Base-by-base conservation (phyloP, 176 grass and related monocot species). In the Panicum miliaceum region DNA sequence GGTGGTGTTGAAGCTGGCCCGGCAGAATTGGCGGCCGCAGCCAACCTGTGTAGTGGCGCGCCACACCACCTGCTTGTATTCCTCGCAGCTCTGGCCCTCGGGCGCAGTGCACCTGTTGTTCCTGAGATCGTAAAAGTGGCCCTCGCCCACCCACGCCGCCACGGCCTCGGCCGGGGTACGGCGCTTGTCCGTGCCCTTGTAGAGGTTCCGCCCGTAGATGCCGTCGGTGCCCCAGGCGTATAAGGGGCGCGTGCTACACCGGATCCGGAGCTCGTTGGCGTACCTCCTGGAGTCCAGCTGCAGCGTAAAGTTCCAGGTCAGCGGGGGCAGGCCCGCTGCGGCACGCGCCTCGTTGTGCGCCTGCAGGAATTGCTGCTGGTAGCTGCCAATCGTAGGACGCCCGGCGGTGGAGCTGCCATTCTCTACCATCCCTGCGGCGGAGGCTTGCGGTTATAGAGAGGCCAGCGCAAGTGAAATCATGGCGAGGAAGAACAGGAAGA, bases 261-360 rank as follows among this genome's bases (percentile, higher is more conserved):
- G 23, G 48, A 3, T 0, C 7, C 37, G 84, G 56, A 86, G 56
- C 76, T 79, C 76, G 42, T 22, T 52, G 43, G 45, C 34, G 68
- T 73, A 80, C 16, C 25, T 46, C 22, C 10, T 1, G 22, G 84
- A 67, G n/a, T 80, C 84, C 66, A 73, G 32, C 67, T 22, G 4
- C 42, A 86, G 68, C 43, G 76, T 86, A 27, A 3, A 18, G 76
- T 80, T 86, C 76, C 84, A 86, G 3, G 25, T 7, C 76, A 86
- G 16, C 68, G 68, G 76, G 7, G 45, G 23, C 35, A 86, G 22
- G 23, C 84, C 76, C 0, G 41, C 68, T 2, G 34, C 57, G 15
- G 27, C 35, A 22, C 84, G 76, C 0, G 56, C 84, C 15, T 15
- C 45, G 76, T 86, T 80, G 27, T 86, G 84, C 34, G 13, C 77